A percentile compares a stretch with the other conserved stretches of the same genome.
These are phyloP conservation scores for Puccinia hordei DNA, from an alignment of 1,284 basidiomycete genomes.

Conservation along the genomic window DNA sequence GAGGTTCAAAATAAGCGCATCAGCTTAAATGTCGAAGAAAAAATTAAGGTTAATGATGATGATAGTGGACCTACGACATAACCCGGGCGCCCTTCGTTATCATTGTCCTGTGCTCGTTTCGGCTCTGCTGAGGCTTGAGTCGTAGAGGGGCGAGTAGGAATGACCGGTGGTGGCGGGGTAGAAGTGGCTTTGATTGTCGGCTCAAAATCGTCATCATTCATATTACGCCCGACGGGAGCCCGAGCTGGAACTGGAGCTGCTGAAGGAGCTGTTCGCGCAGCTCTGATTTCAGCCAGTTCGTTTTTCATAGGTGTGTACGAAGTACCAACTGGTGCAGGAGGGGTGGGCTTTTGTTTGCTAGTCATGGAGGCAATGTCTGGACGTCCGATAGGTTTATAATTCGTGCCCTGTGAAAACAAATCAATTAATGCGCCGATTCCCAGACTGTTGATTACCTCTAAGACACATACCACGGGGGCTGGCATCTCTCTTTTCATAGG, in stretches of 20 bases:
- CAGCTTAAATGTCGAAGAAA: not conserved
- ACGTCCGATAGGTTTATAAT: constrained; percentile 58
- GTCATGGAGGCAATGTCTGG: constrained; percentile 56
- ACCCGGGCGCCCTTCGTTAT: constrained; percentile 54
- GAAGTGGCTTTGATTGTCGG: constrained; percentile 49
- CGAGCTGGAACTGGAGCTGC: constrained; percentile 61
- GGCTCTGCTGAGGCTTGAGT: constrained; percentile 61
- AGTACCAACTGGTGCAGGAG: constrained; percentile 55
- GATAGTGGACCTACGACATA: constrained; percentile 53
- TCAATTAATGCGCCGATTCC: constrained; percentile 59
- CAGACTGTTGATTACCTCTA: constrained; percentile 70
- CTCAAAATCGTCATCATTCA: constrained; percentile 44
- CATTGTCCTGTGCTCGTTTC: constrained; percentile 54
- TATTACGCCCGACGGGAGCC: constrained; percentile 59
- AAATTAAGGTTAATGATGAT: not conserved
- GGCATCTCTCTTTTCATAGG: constrained; percentile 56
- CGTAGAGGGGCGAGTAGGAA: constrained; percentile 25
- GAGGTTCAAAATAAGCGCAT: constrained; percentile 19
- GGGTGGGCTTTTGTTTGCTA: constrained; percentile 51
- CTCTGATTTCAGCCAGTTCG: constrained; percentile 58
- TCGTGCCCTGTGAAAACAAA: constrained; percentile 53
- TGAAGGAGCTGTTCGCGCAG: constrained; percentile 57
- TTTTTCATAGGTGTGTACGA: constrained; percentile 58
- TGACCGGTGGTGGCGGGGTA: constrained; percentile 26
- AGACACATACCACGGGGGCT: constrained; percentile 64